phyloP scores from a whole-genome alignment of 768 basidiomycete species.

The Rhizopogon roseolus region DNA sequence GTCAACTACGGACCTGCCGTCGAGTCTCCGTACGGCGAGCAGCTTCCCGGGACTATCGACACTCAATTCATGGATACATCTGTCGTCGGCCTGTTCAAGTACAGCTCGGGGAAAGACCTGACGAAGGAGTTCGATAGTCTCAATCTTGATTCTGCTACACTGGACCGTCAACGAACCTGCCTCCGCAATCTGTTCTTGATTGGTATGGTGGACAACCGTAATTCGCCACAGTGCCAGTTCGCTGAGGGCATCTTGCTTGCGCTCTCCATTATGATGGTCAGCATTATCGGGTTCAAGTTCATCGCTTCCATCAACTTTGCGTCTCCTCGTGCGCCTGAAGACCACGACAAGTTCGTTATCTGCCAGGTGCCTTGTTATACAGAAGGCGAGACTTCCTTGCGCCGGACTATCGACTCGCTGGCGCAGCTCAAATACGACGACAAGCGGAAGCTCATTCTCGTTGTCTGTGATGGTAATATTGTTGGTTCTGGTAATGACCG shows the following conservation, averaged over 20 bases:
- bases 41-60: slow-evolving; percentile 37
- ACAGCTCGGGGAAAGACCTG: slow-evolving; percentile 71
- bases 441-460: slow-evolving; percentile 89
- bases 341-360: slow-evolving; percentile 95
- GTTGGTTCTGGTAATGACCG: slow-evolving; percentile 96
- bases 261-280: slow-evolving; percentile 87
- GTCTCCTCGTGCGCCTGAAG: slow-evolving; percentile 77
- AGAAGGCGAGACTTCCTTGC: slow-evolving; percentile 84
- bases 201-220: slow-evolving; percentile 88
- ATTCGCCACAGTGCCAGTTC: slow-evolving; percentile 90
- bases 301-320: slow-evolving; percentile 86
- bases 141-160: slow-evolving; percentile 51
- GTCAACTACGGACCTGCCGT: slow-evolving; percentile 63
- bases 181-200: slow-evolving; percentile 90
- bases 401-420: slow-evolving; percentile 88
- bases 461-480: slow-evolving; percentile 98
- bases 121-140: slow-evolving; percentile 68
- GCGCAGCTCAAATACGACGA: slow-evolving; percentile 96
- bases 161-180: slow-evolving; percentile 78
- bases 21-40: slow-evolving; percentile 41
- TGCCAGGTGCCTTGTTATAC: slow-evolving; percentile 99
- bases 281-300: slow-evolving; percentile 96
- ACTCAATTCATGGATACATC: slow-evolving; percentile 66
- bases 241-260: slow-evolving; percentile 87
- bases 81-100: slow-evolving; percentile 73